Evolutionary conservation across 768 basidiomycete genomes (phyloP).

Genomic region (Tylopilus subfusipes): DNA sequence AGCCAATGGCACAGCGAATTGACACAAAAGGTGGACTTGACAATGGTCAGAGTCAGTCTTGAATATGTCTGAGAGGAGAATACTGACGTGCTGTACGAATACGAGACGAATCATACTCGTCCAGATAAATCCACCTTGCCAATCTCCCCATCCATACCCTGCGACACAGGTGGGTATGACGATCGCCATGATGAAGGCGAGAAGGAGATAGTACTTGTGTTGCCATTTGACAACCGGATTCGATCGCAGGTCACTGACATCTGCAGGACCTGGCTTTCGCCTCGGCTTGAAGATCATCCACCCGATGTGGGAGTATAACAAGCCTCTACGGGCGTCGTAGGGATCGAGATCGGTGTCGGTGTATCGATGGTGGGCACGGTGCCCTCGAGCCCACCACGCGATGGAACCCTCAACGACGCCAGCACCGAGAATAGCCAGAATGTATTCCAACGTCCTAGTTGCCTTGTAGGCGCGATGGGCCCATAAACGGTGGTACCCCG

Average conservation of each 20-base stretch:
- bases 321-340: conserved; percentile 83
- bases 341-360: conserved; percentile 94
- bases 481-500: conserved; percentile 94
- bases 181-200: conserved; percentile 66
- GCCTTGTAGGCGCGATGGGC: conserved; percentile 93
- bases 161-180: conserved; percentile 54
- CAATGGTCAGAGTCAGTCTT: background rate
- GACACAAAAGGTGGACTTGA: conserved; percentile 86
- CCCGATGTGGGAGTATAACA: conserved; percentile 78
- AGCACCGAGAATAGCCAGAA: conserved; percentile 77
- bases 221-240: conserved; percentile 81
- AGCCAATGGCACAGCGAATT: conserved; percentile 95
- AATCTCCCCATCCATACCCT: conserved; percentile 22
- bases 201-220: conserved; percentile 66
- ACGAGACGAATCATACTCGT: conserved; percentile 51
- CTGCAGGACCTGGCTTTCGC: conserved; percentile 79
- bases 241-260: conserved; percentile 77
- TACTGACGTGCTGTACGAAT: conserved; percentile 79
- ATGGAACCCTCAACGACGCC: conserved; percentile 93
- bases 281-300: conserved; percentile 92
- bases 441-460: conserved; percentile 74
- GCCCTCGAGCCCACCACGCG: conserved; percentile 91
- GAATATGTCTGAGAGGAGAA: conserved; percentile 3
- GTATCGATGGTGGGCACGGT: conserved; percentile 92
- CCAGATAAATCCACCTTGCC: conserved; percentile 23